Evolutionary conservation across 2,329 filamentous ascomycete species (phyloP).

Genomic region (Coniella lustricola): DNA sequence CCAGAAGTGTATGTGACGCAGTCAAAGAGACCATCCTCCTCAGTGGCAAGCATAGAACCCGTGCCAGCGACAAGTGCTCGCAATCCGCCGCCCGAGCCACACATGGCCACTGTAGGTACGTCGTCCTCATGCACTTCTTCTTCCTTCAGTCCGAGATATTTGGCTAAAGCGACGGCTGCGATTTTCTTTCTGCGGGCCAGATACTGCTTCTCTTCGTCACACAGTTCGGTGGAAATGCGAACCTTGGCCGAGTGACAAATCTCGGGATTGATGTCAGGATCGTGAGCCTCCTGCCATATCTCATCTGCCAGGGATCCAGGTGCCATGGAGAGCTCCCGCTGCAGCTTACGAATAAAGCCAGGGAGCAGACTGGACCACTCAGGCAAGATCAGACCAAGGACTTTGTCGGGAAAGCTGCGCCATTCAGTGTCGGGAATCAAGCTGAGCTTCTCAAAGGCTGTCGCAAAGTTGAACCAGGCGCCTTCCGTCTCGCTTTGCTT

Average conservation of each 20-base stretch:
- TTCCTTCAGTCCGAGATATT: constrained; percentile 72
- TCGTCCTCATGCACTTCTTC: constrained; percentile 85
- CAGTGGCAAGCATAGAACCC: constrained; percentile 75
- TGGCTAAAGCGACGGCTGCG: constrained; percentile 67
- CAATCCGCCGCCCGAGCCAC: constrained; percentile 86
- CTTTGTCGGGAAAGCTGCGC: constrained; percentile 44
- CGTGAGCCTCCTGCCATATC: constrained; percentile 87
- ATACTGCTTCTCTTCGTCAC: constrained; percentile 75
- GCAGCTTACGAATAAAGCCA: constrained; percentile 71
- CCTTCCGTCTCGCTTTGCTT: constrained; percentile 18
- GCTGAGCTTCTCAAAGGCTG: constrained; percentile 46
- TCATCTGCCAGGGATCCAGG: constrained; percentile 85
- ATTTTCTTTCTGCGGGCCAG: constrained; percentile 60
- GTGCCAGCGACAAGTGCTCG: constrained; percentile 85
- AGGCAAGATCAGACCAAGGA: constrained; percentile 69
- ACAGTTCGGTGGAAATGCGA: constrained; percentile 73
- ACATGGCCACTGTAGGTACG: constrained; percentile 87
- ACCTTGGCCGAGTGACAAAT: constrained; percentile 77
- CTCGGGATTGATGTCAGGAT: constrained; percentile 78
- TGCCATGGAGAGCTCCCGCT: constrained; percentile 78
- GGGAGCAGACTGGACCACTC: constrained; percentile 76
- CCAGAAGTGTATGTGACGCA: constrained; percentile 93
- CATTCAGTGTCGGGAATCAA: constrained; percentile 49
- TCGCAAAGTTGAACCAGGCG: constrained; percentile 43
- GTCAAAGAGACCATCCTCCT: constrained; percentile 85